Evolutionary conservation across 352 stramenopile genomes (phyloP), one percentile per base, ranked within the genome.

Genomic region (Blastocystis sp.): DNA sequence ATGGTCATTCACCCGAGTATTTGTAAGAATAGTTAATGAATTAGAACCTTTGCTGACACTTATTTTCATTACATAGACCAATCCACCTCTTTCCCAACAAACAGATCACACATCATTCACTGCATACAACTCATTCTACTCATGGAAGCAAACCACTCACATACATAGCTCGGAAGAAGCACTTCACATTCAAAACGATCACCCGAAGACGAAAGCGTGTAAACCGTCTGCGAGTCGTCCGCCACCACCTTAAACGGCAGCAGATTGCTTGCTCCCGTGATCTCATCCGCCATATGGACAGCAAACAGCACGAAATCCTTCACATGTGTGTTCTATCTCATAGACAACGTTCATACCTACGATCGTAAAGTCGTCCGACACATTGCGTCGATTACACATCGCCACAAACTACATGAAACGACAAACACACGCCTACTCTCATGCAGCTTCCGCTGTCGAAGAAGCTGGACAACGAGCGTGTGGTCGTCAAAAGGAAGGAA

Each of bases 261-360:
- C 14, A 14, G 21, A 16, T 54, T 4, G 16, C 49, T 78, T n/a
- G 21, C 21, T 1, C 0, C 67, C 1, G 67, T 36, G 16, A 78
- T 78, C 9, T 34, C 14, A 44, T 78, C 24, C 3, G 34, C 40
- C 44, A 78, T 14, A 16, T 38, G 53, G 18, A 78, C 67, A 16
- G 34, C 49, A 34, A 78, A 78, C 48, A 27, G n/a, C 32, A 78
- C 44, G 49, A 78, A 78, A 44, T 78, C 44, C 67, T 78, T 78
- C 21, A 78, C 29, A 34, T 78, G 67, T 11, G 21, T 27, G 34
- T 78, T 78, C 67, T 78, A 44, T 11, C 6, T 14, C 24, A 14
- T 59, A 11, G n/a, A 42, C 29, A 18, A 0, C 24, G 4, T 38
- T 21, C 44, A 21, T 38, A 1, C 67, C 49, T 72, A 78, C 67